Evolutionary conservation across 139 green algal species (phyloP).

Genomic region (Edaphochlamys debaryana): DNA sequence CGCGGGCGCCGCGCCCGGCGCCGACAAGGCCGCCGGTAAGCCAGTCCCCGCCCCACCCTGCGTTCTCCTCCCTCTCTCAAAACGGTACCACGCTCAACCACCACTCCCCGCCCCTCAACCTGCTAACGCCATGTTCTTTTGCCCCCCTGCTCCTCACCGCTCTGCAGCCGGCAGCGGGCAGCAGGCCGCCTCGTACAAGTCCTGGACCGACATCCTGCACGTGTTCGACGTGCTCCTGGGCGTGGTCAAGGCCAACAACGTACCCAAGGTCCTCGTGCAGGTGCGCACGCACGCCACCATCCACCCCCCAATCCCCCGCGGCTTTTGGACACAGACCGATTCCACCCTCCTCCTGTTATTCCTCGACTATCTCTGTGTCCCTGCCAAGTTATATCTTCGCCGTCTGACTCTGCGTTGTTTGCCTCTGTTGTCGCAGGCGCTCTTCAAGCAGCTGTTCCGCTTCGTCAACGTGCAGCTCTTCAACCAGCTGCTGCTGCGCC

Average conservation of each 20-base stretch:
- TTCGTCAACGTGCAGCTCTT: slow-evolving; percentile 99
- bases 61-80: not conserved
- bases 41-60: not conserved
- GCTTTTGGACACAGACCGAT: too few species aligned
- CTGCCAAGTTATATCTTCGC: too few species aligned
- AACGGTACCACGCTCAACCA: too few species aligned
- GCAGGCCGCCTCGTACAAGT: slow-evolving; percentile 56
- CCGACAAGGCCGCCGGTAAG: not conserved
- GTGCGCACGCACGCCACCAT: slow-evolving; percentile 20
- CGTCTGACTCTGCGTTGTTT: too few species aligned
- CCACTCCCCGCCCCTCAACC: too few species aligned
- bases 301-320: too few species aligned
- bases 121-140: not conserved
- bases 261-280: slow-evolving; percentile 91
- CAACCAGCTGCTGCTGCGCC: slow-evolving; percentile 98
- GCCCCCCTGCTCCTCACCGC: not conserved
- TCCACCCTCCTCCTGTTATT: not conserved
- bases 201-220: slow-evolving; percentile 91
- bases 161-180: slow-evolving; percentile 31
- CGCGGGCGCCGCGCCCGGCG: not conserved
- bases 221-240: slow-evolving; percentile 86
- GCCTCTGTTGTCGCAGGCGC: slow-evolving; percentile 41
- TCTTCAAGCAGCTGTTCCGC: slow-evolving; percentile 70
- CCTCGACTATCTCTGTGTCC: too few species aligned
- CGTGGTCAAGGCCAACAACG: slow-evolving; percentile 83